phyloP scores from a whole-genome alignment of 768 basidiomycete species.

The Coprinopsis sp. region DNA sequence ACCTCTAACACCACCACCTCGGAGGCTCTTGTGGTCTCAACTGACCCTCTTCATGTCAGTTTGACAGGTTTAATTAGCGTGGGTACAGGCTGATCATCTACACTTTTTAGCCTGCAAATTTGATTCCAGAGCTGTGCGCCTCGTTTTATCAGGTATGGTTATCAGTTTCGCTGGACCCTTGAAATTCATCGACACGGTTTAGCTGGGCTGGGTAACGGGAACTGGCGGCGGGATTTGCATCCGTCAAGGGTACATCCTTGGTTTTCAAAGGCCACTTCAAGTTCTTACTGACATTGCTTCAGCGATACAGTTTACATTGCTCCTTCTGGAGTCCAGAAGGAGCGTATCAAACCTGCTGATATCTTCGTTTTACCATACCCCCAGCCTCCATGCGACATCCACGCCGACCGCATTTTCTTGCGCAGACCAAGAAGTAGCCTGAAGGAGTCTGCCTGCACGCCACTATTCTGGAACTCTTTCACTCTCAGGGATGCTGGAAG shows the following conservation, averaged over 20 bases:
- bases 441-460: conserved; percentile 86
- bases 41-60: conserved; percentile 59
- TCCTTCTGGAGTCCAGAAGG: conserved; percentile 89
- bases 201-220: conserved; percentile 89
- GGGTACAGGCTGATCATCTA: conserved; percentile 6
- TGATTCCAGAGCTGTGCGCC: conserved; percentile 81
- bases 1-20: conserved; percentile 21
- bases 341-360: conserved; percentile 75
- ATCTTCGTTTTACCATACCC: conserved; percentile 87
- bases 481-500: conserved; percentile 73
- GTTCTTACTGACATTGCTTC: background rate
- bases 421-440: conserved; percentile 66
- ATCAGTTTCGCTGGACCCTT: background rate
- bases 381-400: conserved; percentile 52
- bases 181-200: conserved; percentile 5
- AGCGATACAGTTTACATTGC: conserved; percentile 82
- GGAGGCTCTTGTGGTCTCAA: conserved; percentile 54
- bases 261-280: background rate
- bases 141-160: conserved; percentile 64
- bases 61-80: background rate
- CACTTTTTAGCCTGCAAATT: conserved; percentile 71
- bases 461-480: conserved; percentile 91
- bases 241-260: conserved; percentile 49
- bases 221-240: conserved; percentile 83
- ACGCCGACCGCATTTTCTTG: conserved; percentile 71